phyloP scores from a whole-genome alignment of 768 basidiomycete species.

The Boletus rex-veris region DNA sequence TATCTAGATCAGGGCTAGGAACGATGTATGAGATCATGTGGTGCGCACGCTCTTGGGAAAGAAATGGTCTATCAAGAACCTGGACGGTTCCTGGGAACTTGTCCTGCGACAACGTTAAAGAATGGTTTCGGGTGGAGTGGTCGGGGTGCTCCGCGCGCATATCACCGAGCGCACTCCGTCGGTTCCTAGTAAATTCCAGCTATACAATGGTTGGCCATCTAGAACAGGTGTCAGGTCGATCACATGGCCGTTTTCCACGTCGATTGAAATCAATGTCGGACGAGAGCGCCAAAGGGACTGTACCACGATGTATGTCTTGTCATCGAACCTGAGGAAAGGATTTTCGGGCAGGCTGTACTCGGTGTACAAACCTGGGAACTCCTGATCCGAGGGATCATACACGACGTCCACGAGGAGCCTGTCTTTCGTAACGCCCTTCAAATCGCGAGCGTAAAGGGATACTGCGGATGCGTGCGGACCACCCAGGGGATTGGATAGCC shows the following conservation, averaged over 20 bases:
- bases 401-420: constrained; percentile 41
- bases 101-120: constrained; percentile 38
- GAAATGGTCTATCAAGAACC: constrained; percentile 41
- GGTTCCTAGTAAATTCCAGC: constrained; percentile 53
- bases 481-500: constrained; percentile 52
- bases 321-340: constrained; percentile 37
- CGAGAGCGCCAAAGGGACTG: constrained; percentile 55
- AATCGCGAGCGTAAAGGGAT: constrained; percentile 43
- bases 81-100: constrained; percentile 29
- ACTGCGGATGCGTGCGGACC: constrained; percentile 60
- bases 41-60: constrained; percentile 40
- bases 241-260: constrained; percentile 39
- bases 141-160: constrained; percentile 48
- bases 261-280: constrained; percentile 46
- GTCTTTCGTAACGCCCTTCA: constrained; percentile 17
- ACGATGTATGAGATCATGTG: neutral
- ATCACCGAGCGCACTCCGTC: constrained; percentile 43
- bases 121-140: constrained; percentile 46
- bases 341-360: constrained; percentile 42
- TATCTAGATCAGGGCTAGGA: neutral
- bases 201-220: constrained; percentile 31
- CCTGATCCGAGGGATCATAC: constrained; percentile 33
- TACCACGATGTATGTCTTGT: constrained; percentile 27
- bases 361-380: constrained; percentile 65
- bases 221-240: constrained; percentile 27